phyloP scores from a whole-genome alignment of 495 filamentous ascomycete genomes.

The Penicillium flavigenum region DNA sequence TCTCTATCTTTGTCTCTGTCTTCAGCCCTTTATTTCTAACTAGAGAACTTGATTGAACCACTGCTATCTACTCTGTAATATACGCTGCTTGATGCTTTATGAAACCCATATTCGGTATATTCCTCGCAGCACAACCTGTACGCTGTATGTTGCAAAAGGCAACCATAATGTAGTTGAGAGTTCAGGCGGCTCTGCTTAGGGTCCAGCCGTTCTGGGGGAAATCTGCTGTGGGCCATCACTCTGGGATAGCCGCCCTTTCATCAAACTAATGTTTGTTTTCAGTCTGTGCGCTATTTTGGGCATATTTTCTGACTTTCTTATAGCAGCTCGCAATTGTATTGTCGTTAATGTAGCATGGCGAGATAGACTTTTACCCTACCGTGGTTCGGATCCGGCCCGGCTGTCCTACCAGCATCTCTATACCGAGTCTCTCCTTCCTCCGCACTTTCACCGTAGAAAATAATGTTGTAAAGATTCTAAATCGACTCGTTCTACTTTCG shows the following conservation, averaged over 20 bases:
- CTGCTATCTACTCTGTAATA: too few species aligned
- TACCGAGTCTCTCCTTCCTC: neutral
- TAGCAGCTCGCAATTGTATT: neutral
- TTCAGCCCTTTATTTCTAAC: too few species aligned
- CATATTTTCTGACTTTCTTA: neutral
- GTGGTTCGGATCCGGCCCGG: slow-evolving; percentile 7
- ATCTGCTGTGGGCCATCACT: neutral
- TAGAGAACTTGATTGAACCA: too few species aligned
- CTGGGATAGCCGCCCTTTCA: neutral
- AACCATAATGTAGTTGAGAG: neutral
- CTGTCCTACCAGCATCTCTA: slow-evolving; percentile 5
- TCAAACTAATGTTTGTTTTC: neutral
- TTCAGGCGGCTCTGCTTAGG: neutral
- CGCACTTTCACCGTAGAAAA: too few species aligned
- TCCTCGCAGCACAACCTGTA: too few species aligned
- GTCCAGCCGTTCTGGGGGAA: neutral
- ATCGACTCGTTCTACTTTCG: too few species aligned
- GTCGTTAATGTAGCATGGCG: neutral
- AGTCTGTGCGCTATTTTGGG: neutral
- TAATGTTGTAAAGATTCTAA: too few species aligned
- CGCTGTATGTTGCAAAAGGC: too few species aligned
- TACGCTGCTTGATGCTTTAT: too few species aligned
- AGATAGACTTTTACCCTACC: neutral
- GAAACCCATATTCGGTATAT: too few species aligned
- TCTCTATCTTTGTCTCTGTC: too few species aligned